phyloP scores from a whole-genome alignment of 1,284 basidiomycete species.

The Moesziomyces globuligerus region DNA sequence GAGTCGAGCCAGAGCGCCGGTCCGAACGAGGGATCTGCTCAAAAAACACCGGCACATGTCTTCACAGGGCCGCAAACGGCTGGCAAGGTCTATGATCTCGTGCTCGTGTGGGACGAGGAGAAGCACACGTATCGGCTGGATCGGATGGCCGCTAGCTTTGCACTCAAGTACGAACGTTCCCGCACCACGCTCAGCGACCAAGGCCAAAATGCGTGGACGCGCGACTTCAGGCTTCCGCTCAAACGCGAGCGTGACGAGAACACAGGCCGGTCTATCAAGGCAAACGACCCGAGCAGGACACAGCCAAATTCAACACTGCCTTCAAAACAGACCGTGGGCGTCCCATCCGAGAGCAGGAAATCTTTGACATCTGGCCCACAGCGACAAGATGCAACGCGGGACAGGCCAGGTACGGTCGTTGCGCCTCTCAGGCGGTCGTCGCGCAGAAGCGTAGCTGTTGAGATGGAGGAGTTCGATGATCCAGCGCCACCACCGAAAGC shows the following conservation, averaged over 20 bases:
- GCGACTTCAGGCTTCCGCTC: background rate
- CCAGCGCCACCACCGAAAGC: background rate
- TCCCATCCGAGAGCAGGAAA: background rate
- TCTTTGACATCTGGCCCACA: background rate
- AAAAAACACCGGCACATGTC: slow-evolving; percentile 26
- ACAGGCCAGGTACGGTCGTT: slow-evolving; percentile 6
- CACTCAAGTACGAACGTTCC: slow-evolving; percentile 40
- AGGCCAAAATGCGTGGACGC: slow-evolving; percentile 13
- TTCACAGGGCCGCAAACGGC: slow-evolving; percentile 35
- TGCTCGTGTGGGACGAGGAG: slow-evolving; percentile 31
- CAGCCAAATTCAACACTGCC: background rate
- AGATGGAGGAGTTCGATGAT: slow-evolving; percentile 42
- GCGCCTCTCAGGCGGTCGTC: slow-evolving; percentile 23
- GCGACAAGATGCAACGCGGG: slow-evolving; percentile 13
- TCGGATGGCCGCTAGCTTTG: slow-evolving; percentile 28
- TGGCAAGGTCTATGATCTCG: slow-evolving; percentile 29
- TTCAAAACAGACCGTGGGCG: too few relatives aligned
- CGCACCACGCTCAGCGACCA: slow-evolving; percentile 28
- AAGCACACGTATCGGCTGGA: slow-evolving; percentile 21
- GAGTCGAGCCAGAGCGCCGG: background rate
- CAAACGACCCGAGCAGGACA: background rate
- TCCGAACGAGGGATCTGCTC: background rate
- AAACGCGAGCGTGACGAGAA: background rate
- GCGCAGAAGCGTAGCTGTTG: slow-evolving; percentile 21
- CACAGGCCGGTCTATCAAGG: background rate